phyloP scores from a whole-genome alignment of 1,284 basidiomycete genomes.

The Boletus semigastroideus region DNA sequence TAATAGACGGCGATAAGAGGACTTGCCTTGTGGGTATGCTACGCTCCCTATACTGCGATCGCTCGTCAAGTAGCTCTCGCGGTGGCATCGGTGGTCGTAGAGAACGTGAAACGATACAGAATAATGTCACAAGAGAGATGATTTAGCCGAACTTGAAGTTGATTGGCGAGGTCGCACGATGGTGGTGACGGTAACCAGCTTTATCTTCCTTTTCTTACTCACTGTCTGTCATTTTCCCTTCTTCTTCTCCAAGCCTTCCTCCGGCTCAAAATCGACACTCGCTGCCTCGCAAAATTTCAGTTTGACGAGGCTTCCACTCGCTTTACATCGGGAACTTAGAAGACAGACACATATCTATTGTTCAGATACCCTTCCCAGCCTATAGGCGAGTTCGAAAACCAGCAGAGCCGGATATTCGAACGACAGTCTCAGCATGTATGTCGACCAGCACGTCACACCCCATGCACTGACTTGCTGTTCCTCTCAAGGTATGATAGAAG shows the following conservation, averaged over 20 bases:
- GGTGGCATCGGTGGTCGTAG: no score
- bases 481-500: constrained; percentile 62
- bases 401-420: constrained; percentile 42
- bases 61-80: no score
- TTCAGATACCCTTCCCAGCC: constrained; percentile 44
- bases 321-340: constrained; percentile 56
- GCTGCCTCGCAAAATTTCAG: constrained; percentile 25
- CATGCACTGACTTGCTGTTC: constrained; percentile 4
- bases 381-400: constrained; percentile 33
- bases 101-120: no score
- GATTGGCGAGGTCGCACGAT: constrained; percentile 22
- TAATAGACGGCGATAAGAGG: no score
- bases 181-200: constrained; percentile 21
- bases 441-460: constrained; percentile 18
- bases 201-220: neutral
- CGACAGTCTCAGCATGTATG: constrained; percentile 63
- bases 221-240: constrained; percentile 8
- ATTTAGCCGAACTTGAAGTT: constrained; percentile 25
- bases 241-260: constrained; percentile 9
- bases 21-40: no score
- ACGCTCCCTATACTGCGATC: no score
- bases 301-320: constrained; percentile 34
- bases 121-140: no score
- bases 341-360: constrained; percentile 56
- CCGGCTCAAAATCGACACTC: constrained; percentile 13